These are phyloP conservation scores for Cercospora citrullina DNA, from an alignment of 2,329 filamentous ascomycete species.

Conservation along the genomic window DNA sequence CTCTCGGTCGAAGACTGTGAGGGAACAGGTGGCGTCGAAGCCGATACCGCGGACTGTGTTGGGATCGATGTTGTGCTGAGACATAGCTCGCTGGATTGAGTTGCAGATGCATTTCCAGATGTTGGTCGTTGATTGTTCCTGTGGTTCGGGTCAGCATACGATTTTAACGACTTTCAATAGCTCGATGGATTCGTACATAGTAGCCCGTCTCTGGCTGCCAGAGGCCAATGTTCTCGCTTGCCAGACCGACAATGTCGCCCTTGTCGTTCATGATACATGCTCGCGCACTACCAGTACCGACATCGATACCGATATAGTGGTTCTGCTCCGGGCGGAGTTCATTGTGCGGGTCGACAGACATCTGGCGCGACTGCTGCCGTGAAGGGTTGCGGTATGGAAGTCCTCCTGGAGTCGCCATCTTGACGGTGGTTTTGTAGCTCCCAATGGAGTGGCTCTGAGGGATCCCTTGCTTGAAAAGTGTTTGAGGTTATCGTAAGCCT, in stretches of 20 bases:
- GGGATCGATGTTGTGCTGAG: constrained; percentile 76
- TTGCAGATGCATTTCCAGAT: constrained; percentile 95
- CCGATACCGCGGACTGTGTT: constrained; percentile 82
- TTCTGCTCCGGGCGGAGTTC: constrained; percentile 58
- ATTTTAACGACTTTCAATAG: neutral
- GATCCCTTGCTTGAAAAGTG: constrained; percentile 1
- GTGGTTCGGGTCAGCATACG: neutral
- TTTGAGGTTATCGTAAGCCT: neutral
- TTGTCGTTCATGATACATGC: constrained; percentile 92
- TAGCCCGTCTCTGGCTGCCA: constrained; percentile 57
- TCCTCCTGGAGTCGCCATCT: constrained; percentile 17
- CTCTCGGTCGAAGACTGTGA: constrained; percentile 84
- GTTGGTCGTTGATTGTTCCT: constrained; percentile 97
- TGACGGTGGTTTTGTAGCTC: constrained; percentile 2
- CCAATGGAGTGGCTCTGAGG: neutral
- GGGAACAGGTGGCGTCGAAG: constrained; percentile 97
- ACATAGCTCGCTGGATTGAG: constrained; percentile 79
- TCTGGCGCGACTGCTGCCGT: constrained; percentile 47
- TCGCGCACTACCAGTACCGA: constrained; percentile 91
- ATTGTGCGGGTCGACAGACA: constrained; percentile 56
- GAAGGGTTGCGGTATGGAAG: constrained; percentile 39
- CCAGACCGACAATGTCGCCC: constrained; percentile 74
- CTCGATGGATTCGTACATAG: constrained; percentile 45
- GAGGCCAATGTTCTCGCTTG: constrained; percentile 54
- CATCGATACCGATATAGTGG: constrained; percentile 84